phyloP scores from a whole-genome alignment of 2,329 filamentous ascomycete species.

The Fusarium multiceps region DNA sequence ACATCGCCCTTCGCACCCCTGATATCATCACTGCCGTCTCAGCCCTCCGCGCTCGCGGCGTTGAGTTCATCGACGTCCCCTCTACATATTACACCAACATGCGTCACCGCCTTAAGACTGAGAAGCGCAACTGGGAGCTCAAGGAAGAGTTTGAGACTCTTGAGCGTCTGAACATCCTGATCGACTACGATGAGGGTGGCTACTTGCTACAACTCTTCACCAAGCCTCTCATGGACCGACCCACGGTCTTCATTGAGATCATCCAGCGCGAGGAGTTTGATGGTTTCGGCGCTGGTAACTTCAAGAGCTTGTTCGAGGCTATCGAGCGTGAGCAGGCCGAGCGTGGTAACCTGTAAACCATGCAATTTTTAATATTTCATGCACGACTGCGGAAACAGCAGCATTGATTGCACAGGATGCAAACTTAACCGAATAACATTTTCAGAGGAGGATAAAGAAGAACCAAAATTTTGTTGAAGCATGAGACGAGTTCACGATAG shows the following conservation, averaged over 20 bases:
- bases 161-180: conserved; percentile 83
- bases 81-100: conserved; percentile 86
- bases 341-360: conserved; percentile 78
- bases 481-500: conserved; percentile 22
- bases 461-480: conserved; percentile 17
- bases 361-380: background rate
- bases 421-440: background rate
- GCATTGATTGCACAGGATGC: background rate
- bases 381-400: background rate
- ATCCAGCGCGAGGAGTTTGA: conserved; percentile 92
- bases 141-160: conserved; percentile 84
- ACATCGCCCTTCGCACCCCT: conserved; percentile 85
- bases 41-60: conserved; percentile 83
- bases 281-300: conserved; percentile 94
- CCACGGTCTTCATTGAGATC: conserved; percentile 96
- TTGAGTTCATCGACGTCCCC: conserved; percentile 93
- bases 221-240: conserved; percentile 92
- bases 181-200: conserved; percentile 93
- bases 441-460: conserved; percentile 5
- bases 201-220: conserved; percentile 84
- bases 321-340: conserved; percentile 92
- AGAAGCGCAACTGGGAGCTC: conserved; percentile 70
- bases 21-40: conserved; percentile 83
- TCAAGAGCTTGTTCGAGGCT: conserved; percentile 94
- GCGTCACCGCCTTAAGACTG: conserved; percentile 75